Evolutionary conservation across 192 early-diverging fungal species (phyloP).

Genomic region (Podila epigama): DNA sequence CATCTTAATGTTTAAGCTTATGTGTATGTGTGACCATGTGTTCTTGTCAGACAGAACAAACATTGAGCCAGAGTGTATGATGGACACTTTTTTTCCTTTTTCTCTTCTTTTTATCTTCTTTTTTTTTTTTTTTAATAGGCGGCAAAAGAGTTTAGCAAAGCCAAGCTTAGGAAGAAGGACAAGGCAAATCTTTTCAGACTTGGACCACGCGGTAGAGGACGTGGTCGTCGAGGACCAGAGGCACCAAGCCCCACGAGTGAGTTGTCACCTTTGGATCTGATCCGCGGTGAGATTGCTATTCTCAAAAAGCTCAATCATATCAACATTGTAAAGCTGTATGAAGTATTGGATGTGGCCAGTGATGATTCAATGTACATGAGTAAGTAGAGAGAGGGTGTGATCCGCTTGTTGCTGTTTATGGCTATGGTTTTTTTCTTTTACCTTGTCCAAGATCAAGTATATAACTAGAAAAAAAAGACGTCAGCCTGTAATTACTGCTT

Average conservation of each 20-base stretch:
- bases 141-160: constrained; percentile 94
- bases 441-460: too few relatives aligned
- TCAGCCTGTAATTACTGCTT: too few relatives aligned
- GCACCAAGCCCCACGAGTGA: constrained; percentile 20
- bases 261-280: constrained; percentile 84
- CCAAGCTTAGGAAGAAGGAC: constrained; percentile 77
- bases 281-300: constrained; percentile 90
- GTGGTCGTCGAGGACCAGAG: constrained; percentile 60
- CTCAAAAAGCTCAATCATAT: constrained; percentile 93
- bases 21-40: too few relatives aligned
- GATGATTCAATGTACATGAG: constrained; percentile 82
- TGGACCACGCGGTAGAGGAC: constrained; percentile 61
- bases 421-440: too few relatives aligned
- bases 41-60: too few relatives aligned
- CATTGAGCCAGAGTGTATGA: too few relatives aligned
- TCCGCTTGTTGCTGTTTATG: too few relatives aligned
- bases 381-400: constrained; percentile 24
- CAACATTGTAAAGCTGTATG: constrained; percentile 87
- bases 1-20: too few relatives aligned
- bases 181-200: constrained; percentile 61
- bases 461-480: too few relatives aligned
- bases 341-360: constrained; percentile 91
- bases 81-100: background rate
- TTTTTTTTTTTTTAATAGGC: constrained; percentile 58
- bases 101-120: background rate